Conservation (phyloP, 148 eudicot genomes). For the Persicaria tinctoria region DNA sequence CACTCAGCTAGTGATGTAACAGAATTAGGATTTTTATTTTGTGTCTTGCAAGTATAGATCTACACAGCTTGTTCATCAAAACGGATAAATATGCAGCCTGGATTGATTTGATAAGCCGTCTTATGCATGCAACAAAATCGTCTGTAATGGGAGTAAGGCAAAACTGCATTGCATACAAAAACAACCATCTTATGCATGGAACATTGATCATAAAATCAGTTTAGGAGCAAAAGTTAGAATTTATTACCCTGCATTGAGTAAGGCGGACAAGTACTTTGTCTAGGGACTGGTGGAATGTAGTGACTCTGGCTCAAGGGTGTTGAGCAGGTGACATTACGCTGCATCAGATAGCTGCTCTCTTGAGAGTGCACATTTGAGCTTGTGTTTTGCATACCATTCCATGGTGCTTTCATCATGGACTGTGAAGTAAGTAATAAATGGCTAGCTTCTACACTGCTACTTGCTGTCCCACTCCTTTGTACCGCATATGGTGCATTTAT, state of each 20-base stretch:
- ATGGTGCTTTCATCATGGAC: neutral
- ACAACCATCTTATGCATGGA: neutral
- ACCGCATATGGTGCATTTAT: neutral
- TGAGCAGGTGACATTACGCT: constrained; percentile 18
- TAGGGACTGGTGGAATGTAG: constrained; percentile 10
- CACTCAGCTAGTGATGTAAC: neutral
- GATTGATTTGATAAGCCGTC: neutral
- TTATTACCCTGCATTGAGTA: constrained; percentile 20
- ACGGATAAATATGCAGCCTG: neutral
- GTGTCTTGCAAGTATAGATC: no score
- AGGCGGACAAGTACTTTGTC: constrained; percentile 5
- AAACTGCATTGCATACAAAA: neutral
- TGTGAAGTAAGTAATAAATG: neutral
- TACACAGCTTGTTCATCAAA: neutral
- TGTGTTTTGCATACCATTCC: constrained; percentile 4
- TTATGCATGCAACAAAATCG: neutral
- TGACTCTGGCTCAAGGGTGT: constrained; percentile 16
- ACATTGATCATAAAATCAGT: neutral
- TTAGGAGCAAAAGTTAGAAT: neutral
- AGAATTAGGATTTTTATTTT: neutral
- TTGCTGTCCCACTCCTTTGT: neutral
- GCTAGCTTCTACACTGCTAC: neutral
- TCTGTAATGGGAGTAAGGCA: neutral
- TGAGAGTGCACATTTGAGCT: constrained; percentile 15
- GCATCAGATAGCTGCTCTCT: constrained; percentile 21